Evolutionary conservation across 2,329 filamentous ascomycete species (phyloP).

Genomic region (Alternaria novae-zelandiae): DNA sequence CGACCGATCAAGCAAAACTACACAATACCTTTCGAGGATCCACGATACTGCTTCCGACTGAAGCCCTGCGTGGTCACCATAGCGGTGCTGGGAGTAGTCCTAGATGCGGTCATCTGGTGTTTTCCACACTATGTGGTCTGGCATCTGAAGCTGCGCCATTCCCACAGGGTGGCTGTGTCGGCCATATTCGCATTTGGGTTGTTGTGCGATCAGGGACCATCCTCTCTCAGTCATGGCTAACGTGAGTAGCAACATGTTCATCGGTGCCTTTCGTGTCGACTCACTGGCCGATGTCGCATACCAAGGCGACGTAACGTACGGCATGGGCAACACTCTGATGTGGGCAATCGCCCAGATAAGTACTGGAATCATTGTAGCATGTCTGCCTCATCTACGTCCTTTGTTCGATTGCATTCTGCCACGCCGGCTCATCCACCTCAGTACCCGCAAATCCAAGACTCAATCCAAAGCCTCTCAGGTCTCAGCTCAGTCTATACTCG

Average conservation of each 20-base stretch:
- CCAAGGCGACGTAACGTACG: slow-evolving; percentile 22
- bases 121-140: slow-evolving; percentile 36
- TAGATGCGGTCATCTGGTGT: slow-evolving; percentile 31
- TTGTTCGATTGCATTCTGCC: slow-evolving; percentile 28
- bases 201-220: slow-evolving; percentile 15
- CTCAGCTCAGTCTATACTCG: not conserved
- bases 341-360: slow-evolving; percentile 31
- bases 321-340: slow-evolving; percentile 21
- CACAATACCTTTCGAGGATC: slow-evolving; percentile 19
- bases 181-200: slow-evolving; percentile 32
- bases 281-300: slow-evolving; percentile 7
- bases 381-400: slow-evolving; percentile 32
- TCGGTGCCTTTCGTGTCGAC: slow-evolving; percentile 19
- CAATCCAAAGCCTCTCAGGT: not conserved
- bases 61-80: slow-evolving; percentile 17
- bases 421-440: slow-evolving; percentile 15
- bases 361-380: slow-evolving; percentile 33
- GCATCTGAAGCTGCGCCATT: slow-evolving; percentile 25
- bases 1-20: slow-evolving; percentile 32
- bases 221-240: slow-evolving; percentile 8
- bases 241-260: slow-evolving; percentile 21
- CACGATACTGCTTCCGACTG: slow-evolving; percentile 25
- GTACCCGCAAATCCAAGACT: not conserved
- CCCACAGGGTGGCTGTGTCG: slow-evolving; percentile 33
- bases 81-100: slow-evolving; percentile 16